Conservation (phyloP, 2,329 filamentous ascomycete species). For the Chrysosporium queenslandicum region DNA sequence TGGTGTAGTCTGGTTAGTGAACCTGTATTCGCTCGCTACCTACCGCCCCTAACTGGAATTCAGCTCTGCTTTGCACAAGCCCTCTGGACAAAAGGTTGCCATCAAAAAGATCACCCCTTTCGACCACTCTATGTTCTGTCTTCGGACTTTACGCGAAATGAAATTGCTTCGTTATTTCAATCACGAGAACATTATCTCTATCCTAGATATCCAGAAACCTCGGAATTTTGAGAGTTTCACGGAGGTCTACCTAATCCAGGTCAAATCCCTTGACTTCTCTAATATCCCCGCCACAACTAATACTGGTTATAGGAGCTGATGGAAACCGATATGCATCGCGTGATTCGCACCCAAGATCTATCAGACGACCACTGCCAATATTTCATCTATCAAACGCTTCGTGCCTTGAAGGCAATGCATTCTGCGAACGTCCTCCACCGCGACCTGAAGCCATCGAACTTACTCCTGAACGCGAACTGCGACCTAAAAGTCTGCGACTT, state of each 20-base stretch:
- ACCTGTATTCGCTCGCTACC: neutral
- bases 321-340: constrained; percentile 99
- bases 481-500: constrained; percentile 99
- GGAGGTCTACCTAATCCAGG: constrained; percentile 97
- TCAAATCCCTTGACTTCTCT: constrained; percentile 35
- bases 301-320: constrained; percentile 64
- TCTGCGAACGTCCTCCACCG: constrained; percentile 96
- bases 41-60: constrained; percentile 14
- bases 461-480: constrained; percentile 95
- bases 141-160: constrained; percentile 96
- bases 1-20: constrained; percentile 85
- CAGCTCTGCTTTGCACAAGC: constrained; percentile 95
- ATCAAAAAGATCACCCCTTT: constrained; percentile 99
- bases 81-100: constrained; percentile 93
- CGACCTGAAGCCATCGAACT: constrained; percentile 93
- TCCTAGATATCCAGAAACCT: constrained; percentile 97
- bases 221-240: constrained; percentile 92
- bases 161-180: constrained; percentile 98
- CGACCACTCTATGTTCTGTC: constrained; percentile 97
- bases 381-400: constrained; percentile 98
- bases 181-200: constrained; percentile 99
- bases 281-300: constrained; percentile 12
- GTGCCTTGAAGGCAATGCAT: constrained; percentile 97
- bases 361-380: constrained; percentile 99
- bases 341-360: constrained; percentile 95